These are phyloP conservation scores for Oryza meyeriana DNA, from an alignment of 176 grass and related monocot species.

Conservation along the genomic window DNA sequence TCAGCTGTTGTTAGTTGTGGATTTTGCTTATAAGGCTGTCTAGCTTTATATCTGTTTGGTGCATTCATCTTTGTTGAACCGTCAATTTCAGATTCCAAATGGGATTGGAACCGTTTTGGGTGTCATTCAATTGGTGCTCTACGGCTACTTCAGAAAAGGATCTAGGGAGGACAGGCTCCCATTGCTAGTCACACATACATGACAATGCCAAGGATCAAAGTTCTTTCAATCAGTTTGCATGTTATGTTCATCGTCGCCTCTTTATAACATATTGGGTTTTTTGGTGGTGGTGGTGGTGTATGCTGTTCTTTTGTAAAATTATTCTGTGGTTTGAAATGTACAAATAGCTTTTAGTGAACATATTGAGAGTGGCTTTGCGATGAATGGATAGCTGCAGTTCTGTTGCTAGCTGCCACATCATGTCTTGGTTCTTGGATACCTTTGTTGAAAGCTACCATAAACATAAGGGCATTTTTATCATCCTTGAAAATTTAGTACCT, in stretches of 20 bases:
- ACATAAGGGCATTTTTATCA: too few relatives aligned
- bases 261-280: not conserved
- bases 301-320: not conserved
- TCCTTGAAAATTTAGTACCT: too few relatives aligned
- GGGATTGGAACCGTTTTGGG: constrained; percentile 84
- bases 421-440: not conserved
- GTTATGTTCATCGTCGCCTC: not conserved
- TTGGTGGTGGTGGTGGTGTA: not conserved
- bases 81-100: constrained; percentile 72
- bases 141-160: constrained; percentile 71
- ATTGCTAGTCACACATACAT: constrained; percentile 52
- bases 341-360: not conserved
- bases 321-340: not conserved
- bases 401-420: not conserved
- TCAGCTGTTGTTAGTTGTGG: not conserved
- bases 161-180: constrained; percentile 46
- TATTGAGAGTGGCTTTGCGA: not conserved
- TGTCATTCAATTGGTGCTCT: constrained; percentile 63
- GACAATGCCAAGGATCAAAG: constrained; percentile 20
- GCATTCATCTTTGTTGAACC: constrained; percentile 23
- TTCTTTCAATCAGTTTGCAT: not conserved
- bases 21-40: constrained; percentile 27
- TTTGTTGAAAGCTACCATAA: not conserved
- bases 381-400: not conserved
- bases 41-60: not conserved